Percentiles rank a stretch among this genome's conserved stretches.
These are phyloP conservation scores for Prunus kanzakura DNA, from an alignment of 306 rosid genomes.

Conservation along the genomic window DNA sequence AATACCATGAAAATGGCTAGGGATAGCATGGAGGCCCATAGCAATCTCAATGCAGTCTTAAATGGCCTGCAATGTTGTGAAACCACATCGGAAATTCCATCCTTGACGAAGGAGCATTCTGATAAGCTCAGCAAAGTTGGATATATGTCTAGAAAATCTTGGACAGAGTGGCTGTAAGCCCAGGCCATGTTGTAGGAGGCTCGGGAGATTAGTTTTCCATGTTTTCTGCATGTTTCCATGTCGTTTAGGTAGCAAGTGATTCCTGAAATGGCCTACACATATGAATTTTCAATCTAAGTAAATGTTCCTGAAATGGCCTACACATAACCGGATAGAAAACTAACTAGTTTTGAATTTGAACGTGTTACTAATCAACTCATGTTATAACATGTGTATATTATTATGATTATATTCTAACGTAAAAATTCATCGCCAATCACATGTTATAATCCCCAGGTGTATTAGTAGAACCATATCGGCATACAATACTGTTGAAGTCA, in stretches of 20 bases:
- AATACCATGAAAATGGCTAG: slow-evolving; percentile 58
- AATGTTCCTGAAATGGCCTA: slow-evolving; percentile 40
- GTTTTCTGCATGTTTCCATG: slow-evolving; percentile 35
- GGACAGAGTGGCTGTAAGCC: slow-evolving; percentile 56
- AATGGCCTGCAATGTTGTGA: slow-evolving; percentile 60
- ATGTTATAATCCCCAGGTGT: too few species aligned
- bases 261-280: slow-evolving; percentile 39
- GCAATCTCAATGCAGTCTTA: slow-evolving; percentile 27
- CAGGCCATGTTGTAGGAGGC: slow-evolving; percentile 48
- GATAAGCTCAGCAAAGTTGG: slow-evolving; percentile 58
- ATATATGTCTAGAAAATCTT: slow-evolving; percentile 53
- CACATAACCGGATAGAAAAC: background rate
- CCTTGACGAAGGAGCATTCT: slow-evolving; percentile 48
- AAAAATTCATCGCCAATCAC: too few species aligned
- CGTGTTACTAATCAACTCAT: background rate
- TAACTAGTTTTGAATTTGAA: background rate
- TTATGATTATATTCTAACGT: too few species aligned
- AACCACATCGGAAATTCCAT: slow-evolving; percentile 44
- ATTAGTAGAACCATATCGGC: too few species aligned
- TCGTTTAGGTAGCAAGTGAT: slow-evolving; percentile 35
- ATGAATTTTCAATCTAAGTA: background rate
- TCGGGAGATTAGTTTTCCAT: slow-evolving; percentile 44
- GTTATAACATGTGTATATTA: too few species aligned
- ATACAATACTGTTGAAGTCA: too few species aligned
- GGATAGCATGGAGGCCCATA: slow-evolving; percentile 52